Evolutionary conservation across 768 basidiomycete genomes (phyloP).

Genomic region (Trametes elegans): DNA sequence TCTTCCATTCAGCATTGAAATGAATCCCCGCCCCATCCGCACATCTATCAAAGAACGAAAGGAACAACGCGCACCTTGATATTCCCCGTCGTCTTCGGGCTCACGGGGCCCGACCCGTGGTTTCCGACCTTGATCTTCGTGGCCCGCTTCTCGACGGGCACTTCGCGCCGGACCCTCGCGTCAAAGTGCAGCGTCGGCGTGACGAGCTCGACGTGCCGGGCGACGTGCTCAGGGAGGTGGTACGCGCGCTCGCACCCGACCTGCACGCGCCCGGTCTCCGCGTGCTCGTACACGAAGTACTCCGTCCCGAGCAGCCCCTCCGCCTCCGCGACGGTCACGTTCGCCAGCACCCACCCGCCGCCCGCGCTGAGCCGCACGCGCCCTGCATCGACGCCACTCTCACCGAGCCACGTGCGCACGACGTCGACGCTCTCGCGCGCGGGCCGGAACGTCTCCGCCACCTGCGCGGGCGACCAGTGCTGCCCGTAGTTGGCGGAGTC

Average conservation of each 20-base stretch:
- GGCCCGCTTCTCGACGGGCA: conserved; percentile 8
- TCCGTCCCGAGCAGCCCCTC: conserved; percentile 44
- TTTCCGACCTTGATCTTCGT: conserved; percentile 8
- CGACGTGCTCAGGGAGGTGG: conserved; percentile 57
- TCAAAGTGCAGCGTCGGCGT: conserved; percentile 74
- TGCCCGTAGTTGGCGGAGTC: conserved; percentile 49
- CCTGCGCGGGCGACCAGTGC: conserved; percentile 45
- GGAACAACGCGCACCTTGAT: conserved; percentile 7
- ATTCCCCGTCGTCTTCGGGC: conserved; percentile 15
- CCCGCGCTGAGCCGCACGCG: conserved; percentile 38
- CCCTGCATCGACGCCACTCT: conserved; percentile 38
- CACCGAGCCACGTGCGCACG: conserved; percentile 44
- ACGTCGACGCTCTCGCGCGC: conserved; percentile 38
- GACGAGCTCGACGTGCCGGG: conserved; percentile 61
- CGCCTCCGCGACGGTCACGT: conserved; percentile 43
- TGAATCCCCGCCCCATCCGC: no score
- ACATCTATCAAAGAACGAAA: no score
- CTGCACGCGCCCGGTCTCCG: conserved; percentile 45
- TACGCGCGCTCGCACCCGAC: conserved; percentile 59
- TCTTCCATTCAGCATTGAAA: neutral
- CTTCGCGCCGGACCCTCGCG: conserved; percentile 29
- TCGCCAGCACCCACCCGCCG: conserved; percentile 45
- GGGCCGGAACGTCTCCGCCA: conserved; percentile 47
- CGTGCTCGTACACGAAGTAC: conserved; percentile 51
- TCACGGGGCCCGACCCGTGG: conserved; percentile 17